Conservation (phyloP, 305 asterid species). For the Vinca major region DNA sequence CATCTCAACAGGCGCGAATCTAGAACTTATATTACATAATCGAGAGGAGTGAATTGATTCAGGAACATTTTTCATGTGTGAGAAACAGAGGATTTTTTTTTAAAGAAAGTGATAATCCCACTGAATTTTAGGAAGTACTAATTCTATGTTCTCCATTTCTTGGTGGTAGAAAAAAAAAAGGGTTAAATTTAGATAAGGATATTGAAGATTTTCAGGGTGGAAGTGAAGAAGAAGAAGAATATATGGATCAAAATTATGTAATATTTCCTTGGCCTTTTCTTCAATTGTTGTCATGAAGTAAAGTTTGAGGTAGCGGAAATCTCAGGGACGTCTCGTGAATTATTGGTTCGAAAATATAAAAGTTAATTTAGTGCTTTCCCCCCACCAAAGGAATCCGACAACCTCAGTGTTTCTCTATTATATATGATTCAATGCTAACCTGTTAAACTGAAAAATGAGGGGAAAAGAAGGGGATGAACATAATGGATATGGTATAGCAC, state of each 20-base stretch:
- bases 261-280: not conserved
- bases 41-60: slow-evolving; percentile 41
- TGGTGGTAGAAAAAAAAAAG: slow-evolving; percentile 7
- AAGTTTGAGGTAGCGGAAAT: slow-evolving; percentile 19
- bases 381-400: slow-evolving; percentile 25
- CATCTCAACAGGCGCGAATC: slow-evolving; percentile 21
- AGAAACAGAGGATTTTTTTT: slow-evolving; percentile 28
- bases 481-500: too few relatives aligned
- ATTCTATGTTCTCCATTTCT: too few relatives aligned
- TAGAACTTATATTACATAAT: too few relatives aligned
- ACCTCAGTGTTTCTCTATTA: slow-evolving; percentile 16
- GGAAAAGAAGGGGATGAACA: too few relatives aligned
- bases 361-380: not conserved
- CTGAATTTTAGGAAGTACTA: too few relatives aligned
- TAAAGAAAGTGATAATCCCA: too few relatives aligned
- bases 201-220: slow-evolving; percentile 7
- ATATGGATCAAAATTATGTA: too few relatives aligned
- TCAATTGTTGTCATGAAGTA: slow-evolving; percentile 18
- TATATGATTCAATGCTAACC: too few relatives aligned
- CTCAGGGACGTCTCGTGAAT: slow-evolving; percentile 75
- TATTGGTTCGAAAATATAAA: slow-evolving; percentile 37
- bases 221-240: slow-evolving; percentile 15
- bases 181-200: slow-evolving; percentile 3
- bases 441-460: too few relatives aligned
- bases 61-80: slow-evolving; percentile 62